These are phyloP conservation scores for Tillandsia leiboldiana DNA, from an alignment of 176 grass and related monocot species.

Conservation along the genomic window DNA sequence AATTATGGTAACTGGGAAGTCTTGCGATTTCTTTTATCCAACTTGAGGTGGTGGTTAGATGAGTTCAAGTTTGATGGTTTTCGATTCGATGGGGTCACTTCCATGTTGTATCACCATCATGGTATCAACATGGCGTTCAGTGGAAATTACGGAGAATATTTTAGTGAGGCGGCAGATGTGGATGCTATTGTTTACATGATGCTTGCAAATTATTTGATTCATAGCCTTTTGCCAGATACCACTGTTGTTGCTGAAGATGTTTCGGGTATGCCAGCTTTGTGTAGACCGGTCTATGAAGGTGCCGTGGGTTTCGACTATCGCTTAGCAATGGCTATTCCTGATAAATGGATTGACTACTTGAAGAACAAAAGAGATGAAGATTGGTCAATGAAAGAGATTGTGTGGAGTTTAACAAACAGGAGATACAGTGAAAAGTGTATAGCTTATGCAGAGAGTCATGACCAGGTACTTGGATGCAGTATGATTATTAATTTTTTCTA, in stretches of 20 bases:
- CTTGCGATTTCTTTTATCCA: conserved; percentile 88
- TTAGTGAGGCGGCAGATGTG: conserved; percentile 75
- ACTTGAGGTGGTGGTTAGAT: conserved; percentile 92
- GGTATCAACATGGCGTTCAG: conserved; percentile 69
- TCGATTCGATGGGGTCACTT: conserved; percentile 85
- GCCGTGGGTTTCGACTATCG: conserved; percentile 91
- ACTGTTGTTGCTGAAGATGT: conserved; percentile 93
- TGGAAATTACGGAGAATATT: conserved; percentile 84
- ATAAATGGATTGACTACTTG: conserved; percentile 89
- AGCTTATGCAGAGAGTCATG: conserved; percentile 89
- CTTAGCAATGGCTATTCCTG: conserved; percentile 92
- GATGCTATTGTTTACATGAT: conserved; percentile 89
- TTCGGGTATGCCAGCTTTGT: conserved; percentile 94
- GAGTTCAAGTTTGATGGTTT: conserved; percentile 95
- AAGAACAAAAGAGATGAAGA: conserved; percentile 68
- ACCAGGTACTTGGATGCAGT: conserved; percentile 54
- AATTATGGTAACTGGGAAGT: conserved; percentile 97
- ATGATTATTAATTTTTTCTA: neutral
- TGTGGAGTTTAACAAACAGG: conserved; percentile 64
- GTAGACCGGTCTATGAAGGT: conserved; percentile 68
- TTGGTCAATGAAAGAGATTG: conserved; percentile 81
- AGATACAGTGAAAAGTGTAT: conserved; percentile 92
- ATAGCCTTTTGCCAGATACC: conserved; percentile 60
- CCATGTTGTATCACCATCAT: conserved; percentile 96
- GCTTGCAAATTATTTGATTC: conserved; percentile 83